Evolutionary conservation across 345 rosid species (phyloP).

Genomic region (Carallia pectinifolia): DNA sequence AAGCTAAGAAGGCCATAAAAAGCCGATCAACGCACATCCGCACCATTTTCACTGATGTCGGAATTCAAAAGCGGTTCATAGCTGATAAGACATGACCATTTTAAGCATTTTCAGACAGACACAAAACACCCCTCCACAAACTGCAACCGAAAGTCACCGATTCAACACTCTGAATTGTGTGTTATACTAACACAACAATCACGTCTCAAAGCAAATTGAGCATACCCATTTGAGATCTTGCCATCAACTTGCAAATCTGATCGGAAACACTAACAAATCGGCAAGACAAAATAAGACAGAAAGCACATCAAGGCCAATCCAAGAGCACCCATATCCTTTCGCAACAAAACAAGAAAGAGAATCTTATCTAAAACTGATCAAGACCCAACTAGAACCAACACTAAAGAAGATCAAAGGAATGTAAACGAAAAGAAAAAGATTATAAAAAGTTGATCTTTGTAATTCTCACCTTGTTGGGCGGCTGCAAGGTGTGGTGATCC

Average conservation of each 20-base stretch:
- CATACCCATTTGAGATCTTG: constrained; percentile 3
- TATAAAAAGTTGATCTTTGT: not conserved
- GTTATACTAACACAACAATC: too few relatives aligned
- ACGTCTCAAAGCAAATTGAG: not conserved
- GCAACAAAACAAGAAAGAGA: not conserved
- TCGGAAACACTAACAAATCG: too few relatives aligned
- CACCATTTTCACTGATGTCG: too few relatives aligned
- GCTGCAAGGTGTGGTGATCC: constrained; percentile 53
- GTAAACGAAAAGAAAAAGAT: not conserved
- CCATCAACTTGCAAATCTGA: not conserved
- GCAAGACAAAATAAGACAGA: too few relatives aligned
- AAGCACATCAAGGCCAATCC: too few relatives aligned
- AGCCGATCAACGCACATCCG: too few relatives aligned
- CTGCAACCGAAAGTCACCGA: constrained; percentile 1
- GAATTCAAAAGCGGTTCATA: too few relatives aligned
- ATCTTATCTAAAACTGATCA: not conserved
- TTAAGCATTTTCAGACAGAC: not conserved
- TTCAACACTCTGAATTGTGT: not conserved
- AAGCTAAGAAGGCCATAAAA: too few relatives aligned
- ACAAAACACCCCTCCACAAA: not conserved
- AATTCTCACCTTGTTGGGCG: constrained; percentile 45
- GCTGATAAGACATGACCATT: not conserved
- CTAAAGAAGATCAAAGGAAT: not conserved
- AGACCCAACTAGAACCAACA: not conserved
- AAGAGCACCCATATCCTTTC: too few relatives aligned